These are phyloP conservation scores for Podila clonocystis DNA, from an alignment of 192 early-diverging fungal species.

Conservation along the genomic window DNA sequence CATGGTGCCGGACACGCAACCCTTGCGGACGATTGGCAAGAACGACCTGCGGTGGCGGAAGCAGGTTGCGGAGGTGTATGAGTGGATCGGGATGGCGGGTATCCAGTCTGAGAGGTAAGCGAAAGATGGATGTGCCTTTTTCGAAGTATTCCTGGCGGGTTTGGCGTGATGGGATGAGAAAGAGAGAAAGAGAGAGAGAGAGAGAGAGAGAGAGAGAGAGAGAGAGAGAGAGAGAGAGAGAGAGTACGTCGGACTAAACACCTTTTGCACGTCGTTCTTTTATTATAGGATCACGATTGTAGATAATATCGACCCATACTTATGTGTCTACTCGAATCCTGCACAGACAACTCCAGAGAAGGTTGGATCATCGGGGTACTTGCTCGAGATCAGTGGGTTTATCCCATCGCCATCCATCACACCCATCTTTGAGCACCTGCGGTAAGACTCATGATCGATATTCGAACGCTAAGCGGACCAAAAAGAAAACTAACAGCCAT, in stretches of 20 bases:
- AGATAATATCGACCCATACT: slow-evolving; percentile 50
- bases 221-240: too few species aligned
- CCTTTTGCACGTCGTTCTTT: not conserved
- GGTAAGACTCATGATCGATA: slow-evolving; percentile 7
- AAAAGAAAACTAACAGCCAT: not conserved
- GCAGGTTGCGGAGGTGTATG: slow-evolving; percentile 44
- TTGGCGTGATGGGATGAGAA: too few species aligned
- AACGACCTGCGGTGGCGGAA: slow-evolving; percentile 42
- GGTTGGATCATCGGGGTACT: slow-evolving; percentile 18
- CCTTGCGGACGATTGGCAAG: slow-evolving; percentile 42
- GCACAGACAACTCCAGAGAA: slow-evolving; percentile 9
- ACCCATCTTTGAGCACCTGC: slow-evolving; percentile 29
- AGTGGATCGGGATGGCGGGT: slow-evolving; percentile 56
- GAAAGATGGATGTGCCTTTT: not conserved
- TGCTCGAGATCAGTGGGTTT: slow-evolving; percentile 48
- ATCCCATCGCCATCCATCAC: slow-evolving; percentile 39
- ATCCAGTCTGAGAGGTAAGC: slow-evolving; percentile 49
- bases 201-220: too few species aligned
- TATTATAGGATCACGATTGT: slow-evolving; percentile 38
- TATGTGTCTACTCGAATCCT: slow-evolving; percentile 50
- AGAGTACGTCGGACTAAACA: not conserved
- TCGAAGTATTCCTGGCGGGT: too few species aligned
- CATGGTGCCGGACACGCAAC: slow-evolving; percentile 39
- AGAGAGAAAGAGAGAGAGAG: too few species aligned
- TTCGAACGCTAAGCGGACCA: not conserved